Percentiles rank a stretch among this genome's conserved stretches.
Evolutionary conservation across 1,284 basidiomycete genomes (phyloP).

Genomic region (Tranzscheliella williamsii): DNA sequence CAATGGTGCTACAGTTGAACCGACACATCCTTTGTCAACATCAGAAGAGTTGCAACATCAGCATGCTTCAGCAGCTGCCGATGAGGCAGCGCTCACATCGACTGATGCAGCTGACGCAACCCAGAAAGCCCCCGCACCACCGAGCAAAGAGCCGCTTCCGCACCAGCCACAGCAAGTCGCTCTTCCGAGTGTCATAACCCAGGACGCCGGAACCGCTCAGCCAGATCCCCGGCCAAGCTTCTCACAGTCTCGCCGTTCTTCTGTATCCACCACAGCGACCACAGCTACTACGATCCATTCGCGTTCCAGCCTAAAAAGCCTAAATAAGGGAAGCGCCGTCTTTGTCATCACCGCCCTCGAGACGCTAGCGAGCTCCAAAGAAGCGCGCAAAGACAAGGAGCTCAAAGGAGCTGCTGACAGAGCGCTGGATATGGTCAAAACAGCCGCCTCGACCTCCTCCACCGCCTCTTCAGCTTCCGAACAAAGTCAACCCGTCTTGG

Average conservation of each 20-base stretch:
- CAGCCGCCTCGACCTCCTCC: slow-evolving; percentile 21
- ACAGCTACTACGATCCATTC: slow-evolving; percentile 39
- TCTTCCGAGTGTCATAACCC: background rate
- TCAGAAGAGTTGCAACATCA: background rate
- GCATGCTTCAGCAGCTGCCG: background rate
- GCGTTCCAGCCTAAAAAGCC: slow-evolving; percentile 39
- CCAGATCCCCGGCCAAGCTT: slow-evolving; percentile 12
- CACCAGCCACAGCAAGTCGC: background rate
- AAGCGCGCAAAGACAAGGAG: slow-evolving; percentile 54
- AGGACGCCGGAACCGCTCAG: background rate
- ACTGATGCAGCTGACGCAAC: background rate
- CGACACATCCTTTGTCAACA: background rate
- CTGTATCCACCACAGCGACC: slow-evolving; percentile 34
- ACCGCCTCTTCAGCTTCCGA: slow-evolving; percentile 14
- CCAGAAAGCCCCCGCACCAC: background rate
- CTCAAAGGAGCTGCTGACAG: slow-evolving; percentile 45
- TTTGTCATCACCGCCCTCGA: slow-evolving; percentile 59
- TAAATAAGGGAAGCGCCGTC: slow-evolving; percentile 53
- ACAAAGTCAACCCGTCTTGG: slow-evolving; percentile 38
- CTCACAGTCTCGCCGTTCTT: slow-evolving; percentile 23
- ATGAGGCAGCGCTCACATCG: background rate
- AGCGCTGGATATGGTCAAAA: slow-evolving; percentile 58
- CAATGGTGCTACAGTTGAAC: background rate
- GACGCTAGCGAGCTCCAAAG: slow-evolving; percentile 47
- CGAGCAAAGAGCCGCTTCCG: background rate